Base-by-base conservation (phyloP, 495 filamentous ascomycete genomes). In the Hypoxylon cercidicola region DNA sequence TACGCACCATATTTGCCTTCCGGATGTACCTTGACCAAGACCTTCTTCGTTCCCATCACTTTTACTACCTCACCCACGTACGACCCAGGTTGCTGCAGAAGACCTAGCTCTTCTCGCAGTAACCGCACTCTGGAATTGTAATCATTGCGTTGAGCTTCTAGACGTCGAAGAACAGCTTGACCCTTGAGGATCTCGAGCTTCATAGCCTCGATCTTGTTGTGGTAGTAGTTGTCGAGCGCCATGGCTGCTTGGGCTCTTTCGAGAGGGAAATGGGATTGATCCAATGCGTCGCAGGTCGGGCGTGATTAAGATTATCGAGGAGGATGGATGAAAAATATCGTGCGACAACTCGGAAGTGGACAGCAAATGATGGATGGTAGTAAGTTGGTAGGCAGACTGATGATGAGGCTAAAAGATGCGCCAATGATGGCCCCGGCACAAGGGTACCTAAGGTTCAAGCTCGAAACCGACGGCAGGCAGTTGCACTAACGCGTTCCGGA, bases 161-260 rank as follows among this genome's bases (percentile, higher is more conserved):
- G 84, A 77, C 95, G 85, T 68, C 95, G 88, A 53, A 99, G 83
- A 51, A 96, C 92, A 47, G 96, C 94, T 81, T 98, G 96, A 37
- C 95, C 94, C 77, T 97, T 93, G 71, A 99, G 92, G 68, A 99
- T 99, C 85, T 98, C 94, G 74, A 98, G 92, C 86, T 98, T 97
- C 90, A 97, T 96, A 76, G 89, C 88, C 90, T 99, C 95, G 78
- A 99, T 97, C 85, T 99, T 99, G 80, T 98, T 97, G 83, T 93
- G 91, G 78, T 94, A 99, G 80, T 97, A 99, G 79, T 90, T 97
- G 79, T 98, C 95, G 80, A 99, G 90, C 85, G 94, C 93, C 95
- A 99, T 99, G 72, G 66, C 85, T 84, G 78, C 77, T 72, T 62
- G 72, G 67, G 68, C 69, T 68, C 61, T 54, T 58, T n/a, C n/a